Evolutionary conservation across 345 rosid species (phyloP), one percentile per base, ranked within the genome.

Genomic region (Theobroma cacao): DNA sequence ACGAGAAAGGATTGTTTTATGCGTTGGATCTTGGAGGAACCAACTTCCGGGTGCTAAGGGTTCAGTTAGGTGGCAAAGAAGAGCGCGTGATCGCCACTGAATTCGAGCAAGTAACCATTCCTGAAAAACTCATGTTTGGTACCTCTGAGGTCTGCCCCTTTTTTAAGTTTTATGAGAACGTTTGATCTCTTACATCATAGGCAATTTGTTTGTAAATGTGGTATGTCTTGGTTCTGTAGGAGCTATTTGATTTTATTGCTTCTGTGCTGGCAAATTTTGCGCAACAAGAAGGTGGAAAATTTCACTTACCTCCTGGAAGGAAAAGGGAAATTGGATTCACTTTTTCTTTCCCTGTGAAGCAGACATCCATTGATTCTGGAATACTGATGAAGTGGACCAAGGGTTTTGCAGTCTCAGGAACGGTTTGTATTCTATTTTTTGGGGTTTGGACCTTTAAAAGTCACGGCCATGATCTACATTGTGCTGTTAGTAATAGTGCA

Each of bases 1-100:
- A 88, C 69, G 97, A 93, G 89, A 88, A 86, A 68, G 97, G 97
- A 3, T 83, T 91, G 92, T 93, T 90, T 82, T 94, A 91, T 86
- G 98, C 93, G 11, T 81, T 94, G 88, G 98, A 94, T 86, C 93
- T 94, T 24, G 98, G 98, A 0, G 98, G 97, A 70, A 93, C 98
- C 0, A 93, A 94, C 71, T 93, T 93, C 20, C 87, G 97, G 60
- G 94, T 89, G 59, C 78, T 88, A 81, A 89, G 97, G 14, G 95
- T 93, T 75, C 90, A 91, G 72, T 78, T 94, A 55, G 97, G 95
- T 40, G 97, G 97, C 13, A 88, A 83, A 66, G 85, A 89, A 68
- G 81, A 88, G 77, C 88, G 90, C 22, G 90, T 90, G 10, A 2
- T 89, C n/a, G 92, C 87, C 70, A 74, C 89, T 22, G 93, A 94